A percentile compares a stretch with the other conserved stretches of the same genome.
phyloP scores from a whole-genome alignment of 2,329 filamentous ascomycete species.

The Fusarium miscanthi region DNA sequence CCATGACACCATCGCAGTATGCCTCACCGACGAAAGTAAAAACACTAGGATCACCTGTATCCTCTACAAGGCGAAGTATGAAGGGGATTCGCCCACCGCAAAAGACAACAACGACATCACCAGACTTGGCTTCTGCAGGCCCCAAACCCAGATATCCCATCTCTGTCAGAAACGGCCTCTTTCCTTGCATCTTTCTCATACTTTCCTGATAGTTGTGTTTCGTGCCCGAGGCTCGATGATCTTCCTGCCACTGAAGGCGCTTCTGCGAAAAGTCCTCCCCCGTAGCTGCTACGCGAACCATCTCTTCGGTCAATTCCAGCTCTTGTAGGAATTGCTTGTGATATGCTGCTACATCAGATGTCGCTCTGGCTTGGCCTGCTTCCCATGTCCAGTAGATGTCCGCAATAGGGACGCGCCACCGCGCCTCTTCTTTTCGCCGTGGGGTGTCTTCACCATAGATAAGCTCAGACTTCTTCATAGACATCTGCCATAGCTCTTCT shows the following conservation, averaged over 20 bases:
- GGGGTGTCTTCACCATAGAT: no score
- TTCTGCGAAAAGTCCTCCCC: not conserved
- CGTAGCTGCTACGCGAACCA: not conserved
- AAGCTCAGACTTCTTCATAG: not conserved
- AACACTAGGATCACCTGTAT: fast-evolving
- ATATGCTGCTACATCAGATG: fast-evolving
- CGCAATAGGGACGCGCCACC: not conserved
- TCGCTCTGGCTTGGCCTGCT: not conserved
- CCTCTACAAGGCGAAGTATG: not conserved
- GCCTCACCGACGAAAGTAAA: not conserved
- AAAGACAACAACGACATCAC: not conserved
- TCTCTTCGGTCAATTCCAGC: not conserved
- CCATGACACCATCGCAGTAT: not conserved
- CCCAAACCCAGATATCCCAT: not conserved
- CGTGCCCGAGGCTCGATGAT: fast-evolving
- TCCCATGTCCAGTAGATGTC: not conserved
- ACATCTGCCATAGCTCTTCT: fast-evolving
- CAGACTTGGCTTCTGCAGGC: fast-evolving
- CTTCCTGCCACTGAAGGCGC: not conserved
- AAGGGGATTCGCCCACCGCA: not conserved
- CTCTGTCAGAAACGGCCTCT: not conserved
- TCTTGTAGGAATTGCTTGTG: fast-evolving
- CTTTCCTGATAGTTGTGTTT: not conserved
- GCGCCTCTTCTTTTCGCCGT: not conserved
- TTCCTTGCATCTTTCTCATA: not conserved